phyloP scores from a whole-genome alignment of 352 stramenopile species.

The Thraustochytrium sp. region DNA sequence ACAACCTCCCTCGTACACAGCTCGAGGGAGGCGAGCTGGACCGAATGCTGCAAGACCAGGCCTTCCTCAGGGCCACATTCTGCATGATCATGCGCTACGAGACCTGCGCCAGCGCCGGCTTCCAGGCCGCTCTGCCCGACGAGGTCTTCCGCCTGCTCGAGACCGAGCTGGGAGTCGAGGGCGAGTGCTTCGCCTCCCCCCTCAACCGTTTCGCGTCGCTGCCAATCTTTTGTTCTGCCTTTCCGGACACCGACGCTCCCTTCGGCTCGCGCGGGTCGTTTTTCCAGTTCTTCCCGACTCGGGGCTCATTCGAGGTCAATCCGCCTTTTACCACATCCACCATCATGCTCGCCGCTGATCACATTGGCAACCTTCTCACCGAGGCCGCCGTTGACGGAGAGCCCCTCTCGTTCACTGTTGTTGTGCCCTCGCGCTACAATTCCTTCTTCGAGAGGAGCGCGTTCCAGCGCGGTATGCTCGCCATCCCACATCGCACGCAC shows the following conservation, averaged over 20 bases:
- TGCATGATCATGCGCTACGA: constrained; percentile 4
- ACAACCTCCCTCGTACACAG: too few relatives aligned
- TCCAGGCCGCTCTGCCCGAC: constrained; percentile 4
- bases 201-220: background rate
- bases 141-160: background rate
- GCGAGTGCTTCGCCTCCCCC: constrained; percentile 23
- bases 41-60: too few relatives aligned
- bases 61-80: background rate
- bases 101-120: background rate
- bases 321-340: constrained; percentile 14
- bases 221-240: background rate
- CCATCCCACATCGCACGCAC: background rate
- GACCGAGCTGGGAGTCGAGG: background rate
- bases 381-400: background rate
- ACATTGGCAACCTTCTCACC: background rate
- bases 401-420: background rate
- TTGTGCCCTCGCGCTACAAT: background rate
- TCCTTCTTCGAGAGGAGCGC: background rate
- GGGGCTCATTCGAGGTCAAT: constrained; percentile 15
- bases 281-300: background rate
- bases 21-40: too few relatives aligned
- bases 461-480: background rate
- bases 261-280: constrained; percentile 25
- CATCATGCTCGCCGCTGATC: background rate
- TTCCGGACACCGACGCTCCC: background rate